These are phyloP conservation scores for Globisporangium solare DNA, from an alignment of 352 stramenopile genomes.

Conservation along the genomic window DNA sequence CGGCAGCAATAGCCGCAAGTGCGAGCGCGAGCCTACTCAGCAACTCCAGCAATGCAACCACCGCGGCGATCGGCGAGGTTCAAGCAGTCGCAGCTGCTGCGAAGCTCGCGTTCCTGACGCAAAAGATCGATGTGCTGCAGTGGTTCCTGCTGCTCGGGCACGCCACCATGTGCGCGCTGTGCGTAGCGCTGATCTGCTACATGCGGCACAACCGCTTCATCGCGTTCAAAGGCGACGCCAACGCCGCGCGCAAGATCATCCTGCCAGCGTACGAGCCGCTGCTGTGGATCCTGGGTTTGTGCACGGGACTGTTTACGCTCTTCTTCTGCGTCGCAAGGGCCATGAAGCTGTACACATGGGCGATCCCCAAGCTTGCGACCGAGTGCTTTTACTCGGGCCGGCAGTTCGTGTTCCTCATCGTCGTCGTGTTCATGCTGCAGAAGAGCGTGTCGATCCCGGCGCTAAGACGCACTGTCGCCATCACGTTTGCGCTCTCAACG, in stretches of 20 bases:
- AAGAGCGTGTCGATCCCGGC: constrained; percentile 9
- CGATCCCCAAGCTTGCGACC: constrained; percentile 43
- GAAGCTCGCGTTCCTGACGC: constrained; percentile 6
- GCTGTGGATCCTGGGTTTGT: constrained; percentile 26
- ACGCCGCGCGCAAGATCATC: constrained; percentile 29
- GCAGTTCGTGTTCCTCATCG: constrained; percentile 51
- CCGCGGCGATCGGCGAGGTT: background rate
- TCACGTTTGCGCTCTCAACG: constrained; percentile 10
- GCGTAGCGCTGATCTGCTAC: constrained; percentile 12
- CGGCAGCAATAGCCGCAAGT: background rate
- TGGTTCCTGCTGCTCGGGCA: constrained; percentile 8
- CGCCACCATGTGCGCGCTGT: constrained; percentile 16
- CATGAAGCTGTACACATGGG: background rate
- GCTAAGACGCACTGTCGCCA: constrained; percentile 11
- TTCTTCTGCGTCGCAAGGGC: constrained; percentile 17
- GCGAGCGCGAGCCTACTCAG: constrained; percentile 1
- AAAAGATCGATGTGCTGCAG: constrained; percentile 10
- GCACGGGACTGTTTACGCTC: constrained; percentile 19
- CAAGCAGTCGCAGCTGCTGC: background rate
- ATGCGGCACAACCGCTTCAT: constrained; percentile 26
- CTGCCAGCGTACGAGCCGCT: constrained; percentile 38
- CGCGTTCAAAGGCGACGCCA: constrained; percentile 24
- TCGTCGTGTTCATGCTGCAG: constrained; percentile 14
- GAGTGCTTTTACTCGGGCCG: constrained; percentile 57
- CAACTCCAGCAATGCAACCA: constrained; percentile 5